Base-by-base conservation (phyloP, 768 basidiomycete genomes). In the Pleurotus djamor region DNA sequence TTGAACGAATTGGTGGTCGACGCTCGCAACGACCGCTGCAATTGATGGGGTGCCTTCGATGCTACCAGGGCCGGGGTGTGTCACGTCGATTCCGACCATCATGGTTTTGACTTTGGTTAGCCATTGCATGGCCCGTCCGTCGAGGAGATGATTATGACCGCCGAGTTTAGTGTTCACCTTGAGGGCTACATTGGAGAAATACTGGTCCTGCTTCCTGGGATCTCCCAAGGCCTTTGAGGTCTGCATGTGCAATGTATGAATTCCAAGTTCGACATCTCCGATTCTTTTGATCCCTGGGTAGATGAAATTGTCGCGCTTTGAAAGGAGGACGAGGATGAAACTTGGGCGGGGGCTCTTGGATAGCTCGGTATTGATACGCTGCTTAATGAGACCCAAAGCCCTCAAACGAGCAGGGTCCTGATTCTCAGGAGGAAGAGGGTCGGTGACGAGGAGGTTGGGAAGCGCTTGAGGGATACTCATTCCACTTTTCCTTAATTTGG, bases 161-260 rank as follows among this genome's bases (percentile, higher is more conserved):
- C 91, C 90, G 1, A 93, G 83, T 71, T 94, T 94, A 36, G 85
- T 85, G 64, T 94, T 94, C 6, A 91, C 80, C 65, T 94, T 94
- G 58, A 94, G 72, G 0, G 89, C 88, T 37, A 92, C 83, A 61
- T 92, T 94, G 8, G 91, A 89, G 57, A 92, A 81, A 67, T 94
- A 94, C 63, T 92, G 90, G 59, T 89, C 86, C 64, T 90, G 89
- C 62, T 84, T 84, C 54, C 64, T 79, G 12, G 71, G 66, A 13
- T 83, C 79, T 5, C 69, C 73, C 5, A 88, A 68, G 6, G 87
- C 88, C 68, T 91, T 92, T 5, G 63, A 65, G 8, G 87, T 71
- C 32, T 83, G 79, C 85, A 92, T 86, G 64, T 87, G 88, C n/a
- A 92, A 71, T 0, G 91, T 92, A 47, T 86, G 86, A 21, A 94